phyloP scores from a whole-genome alignment of 2,329 filamentous ascomycete genomes.

The Sclerotinia glacialis region DNA sequence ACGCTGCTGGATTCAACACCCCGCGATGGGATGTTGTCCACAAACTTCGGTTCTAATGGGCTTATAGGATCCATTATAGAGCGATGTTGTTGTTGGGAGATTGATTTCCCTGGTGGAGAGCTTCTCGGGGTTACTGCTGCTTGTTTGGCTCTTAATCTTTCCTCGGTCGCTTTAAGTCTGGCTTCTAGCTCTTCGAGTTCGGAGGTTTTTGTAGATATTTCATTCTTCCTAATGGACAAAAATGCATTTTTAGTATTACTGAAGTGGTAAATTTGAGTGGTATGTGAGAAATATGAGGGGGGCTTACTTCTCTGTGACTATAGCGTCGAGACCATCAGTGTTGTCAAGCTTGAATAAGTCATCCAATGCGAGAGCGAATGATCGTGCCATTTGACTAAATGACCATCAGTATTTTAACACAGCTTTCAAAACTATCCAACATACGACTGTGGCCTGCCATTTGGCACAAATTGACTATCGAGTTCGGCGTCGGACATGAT shows the following conservation, averaged over 20 bases:
- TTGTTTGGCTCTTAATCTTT: slow-evolving; percentile 55
- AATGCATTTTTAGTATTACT: not conserved
- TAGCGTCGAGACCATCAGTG: slow-evolving; percentile 69
- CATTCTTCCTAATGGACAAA: slow-evolving; percentile 63
- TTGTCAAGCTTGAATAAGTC: slow-evolving; percentile 86
- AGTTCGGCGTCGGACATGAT: slow-evolving; percentile 62
- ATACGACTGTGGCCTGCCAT: slow-evolving; percentile 73
- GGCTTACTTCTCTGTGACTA: slow-evolving; percentile 73
- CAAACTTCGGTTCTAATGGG: slow-evolving; percentile 19
- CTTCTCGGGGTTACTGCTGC: slow-evolving; percentile 22
- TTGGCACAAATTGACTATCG: slow-evolving; percentile 78
- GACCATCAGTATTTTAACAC: slow-evolving; percentile 23
- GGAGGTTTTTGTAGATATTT: slow-evolving; percentile 67
- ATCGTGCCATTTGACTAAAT: slow-evolving; percentile 76
- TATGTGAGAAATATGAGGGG: not conserved
- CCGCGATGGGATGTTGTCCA: not conserved
- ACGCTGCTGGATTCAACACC: not conserved
- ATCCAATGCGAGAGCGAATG: slow-evolving; percentile 82
- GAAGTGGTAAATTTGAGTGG: slow-evolving; percentile 12
- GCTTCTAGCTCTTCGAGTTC: slow-evolving; percentile 86
- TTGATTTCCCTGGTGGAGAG: not conserved
- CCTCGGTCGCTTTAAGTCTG: slow-evolving; percentile 80
- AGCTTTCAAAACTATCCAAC: slow-evolving; percentile 41
- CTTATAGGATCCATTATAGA: slow-evolving; percentile 5
- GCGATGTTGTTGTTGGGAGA: not conserved